Evolutionary conservation across 2,329 filamentous ascomycete species (phyloP).

Genomic region (Myriosclerotinia curreyana): DNA sequence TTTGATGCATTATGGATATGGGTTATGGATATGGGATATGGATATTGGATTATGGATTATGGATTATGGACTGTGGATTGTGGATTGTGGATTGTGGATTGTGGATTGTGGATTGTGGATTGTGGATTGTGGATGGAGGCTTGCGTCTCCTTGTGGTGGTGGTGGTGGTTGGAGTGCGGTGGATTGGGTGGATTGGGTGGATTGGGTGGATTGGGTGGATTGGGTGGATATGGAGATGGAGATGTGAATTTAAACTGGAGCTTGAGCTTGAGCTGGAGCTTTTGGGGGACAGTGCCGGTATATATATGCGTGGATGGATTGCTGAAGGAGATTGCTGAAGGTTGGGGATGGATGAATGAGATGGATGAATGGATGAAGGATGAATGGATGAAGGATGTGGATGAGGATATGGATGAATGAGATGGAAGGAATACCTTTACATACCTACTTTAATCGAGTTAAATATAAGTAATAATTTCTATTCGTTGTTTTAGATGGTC

Average conservation of each 20-base stretch:
- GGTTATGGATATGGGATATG: too few species aligned
- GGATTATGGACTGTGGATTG: too few species aligned
- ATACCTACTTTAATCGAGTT: too few species aligned
- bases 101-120: not conserved
- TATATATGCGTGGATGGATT: not conserved
- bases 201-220: not conserved
- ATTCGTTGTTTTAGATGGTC: too few species aligned
- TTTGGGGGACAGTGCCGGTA: too few species aligned
- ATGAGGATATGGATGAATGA: not conserved
- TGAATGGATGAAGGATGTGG: too few species aligned
- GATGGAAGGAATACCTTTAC: not conserved
- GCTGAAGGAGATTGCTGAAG: too few species aligned
- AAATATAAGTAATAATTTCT: too few species aligned
- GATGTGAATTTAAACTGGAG: not conserved
- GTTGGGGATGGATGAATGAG: not conserved
- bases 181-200: not conserved
- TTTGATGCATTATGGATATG: conserved; percentile 5
- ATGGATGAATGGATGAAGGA: not conserved
- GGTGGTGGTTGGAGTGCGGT: not conserved
- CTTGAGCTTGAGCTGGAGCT: too few species aligned
- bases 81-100: too few species aligned
- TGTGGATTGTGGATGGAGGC: not conserved
- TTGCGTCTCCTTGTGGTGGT: not conserved
- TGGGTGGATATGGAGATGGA: not conserved
- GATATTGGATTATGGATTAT: conserved; percentile 6